Evolutionary conservation across 768 basidiomycete species (phyloP), one percentile per base, ranked within the genome.

Genomic region (Rhodotorula paludigena): DNA sequence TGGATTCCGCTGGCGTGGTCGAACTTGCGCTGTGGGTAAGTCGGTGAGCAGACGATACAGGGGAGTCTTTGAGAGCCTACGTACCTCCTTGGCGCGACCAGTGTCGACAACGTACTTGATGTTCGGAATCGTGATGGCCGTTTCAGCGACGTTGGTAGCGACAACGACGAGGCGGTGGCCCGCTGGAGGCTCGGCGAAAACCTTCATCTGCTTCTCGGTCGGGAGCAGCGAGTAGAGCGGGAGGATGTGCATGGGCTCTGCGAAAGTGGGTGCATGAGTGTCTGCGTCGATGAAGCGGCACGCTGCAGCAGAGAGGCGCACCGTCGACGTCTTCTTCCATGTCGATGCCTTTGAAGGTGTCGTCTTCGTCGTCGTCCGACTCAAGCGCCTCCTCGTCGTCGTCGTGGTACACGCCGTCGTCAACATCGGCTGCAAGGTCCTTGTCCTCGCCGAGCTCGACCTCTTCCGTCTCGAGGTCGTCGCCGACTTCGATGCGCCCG

Each of bases 31-130:
- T 55, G 54, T 9, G 11, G 25, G 5, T 4, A 15, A 7, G n/a
- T 14, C 3, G 30, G 41, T 16, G 33, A 41, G 36, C 16, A 14
- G 15, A 16, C 9, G 5, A 14, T 1, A 25, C n/a, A 30, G 30
- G 14, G 15, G n/a, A 23, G 66, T 45, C 72, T 89, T 90, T 83
- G 45, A 47, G 16, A 47, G 9, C 10, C 9, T 10, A 21, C 54
- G 14, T 16, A 41, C 54, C 54, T 98, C 92, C 79, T 99, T 98
- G 9, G 89, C 91, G 71, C 93, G 84, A 9, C 94, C 94, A 74
- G 89, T 89, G 77, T 99, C 94, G 36, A 99, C 86, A n/a, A 99
- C 94, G 78, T 99, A 99, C 23, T 90, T 88, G 74, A 99, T 93
- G 11, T 89, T 90, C 33, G 94, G 94, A 66, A 99, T 99, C 0